phyloP scores from a whole-genome alignment of 2,329 filamentous ascomycete genomes.

The Neonectria ditissima region DNA sequence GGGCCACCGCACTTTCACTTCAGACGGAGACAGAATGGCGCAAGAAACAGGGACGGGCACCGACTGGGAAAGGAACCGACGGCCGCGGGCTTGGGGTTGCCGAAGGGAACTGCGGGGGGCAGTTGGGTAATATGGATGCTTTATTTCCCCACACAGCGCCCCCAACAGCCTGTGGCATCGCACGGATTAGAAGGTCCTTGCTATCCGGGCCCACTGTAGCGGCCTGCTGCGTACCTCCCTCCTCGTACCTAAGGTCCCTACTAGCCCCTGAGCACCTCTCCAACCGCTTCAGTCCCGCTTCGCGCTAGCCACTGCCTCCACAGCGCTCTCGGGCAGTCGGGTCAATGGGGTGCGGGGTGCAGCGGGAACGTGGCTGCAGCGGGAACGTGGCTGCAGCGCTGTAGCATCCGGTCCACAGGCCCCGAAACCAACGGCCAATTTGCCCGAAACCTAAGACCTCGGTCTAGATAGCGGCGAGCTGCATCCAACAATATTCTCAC shows the following conservation, averaged over 20 bases:
- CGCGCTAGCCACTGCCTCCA: constrained; percentile 11
- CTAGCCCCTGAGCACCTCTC: background rate
- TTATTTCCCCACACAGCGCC: constrained; percentile 25
- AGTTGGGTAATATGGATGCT: background rate
- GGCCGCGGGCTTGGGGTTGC: background rate
- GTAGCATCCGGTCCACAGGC: background rate
- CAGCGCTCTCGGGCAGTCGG: constrained; percentile 40
- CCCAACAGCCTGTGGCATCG: constrained; percentile 36
- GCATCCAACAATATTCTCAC: background rate
- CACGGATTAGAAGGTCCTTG: constrained; percentile 34
- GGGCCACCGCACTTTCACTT: background rate
- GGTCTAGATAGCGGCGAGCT: constrained; percentile 28
- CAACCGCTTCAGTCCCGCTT: constrained; percentile 9
- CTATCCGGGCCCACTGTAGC: constrained; percentile 10
- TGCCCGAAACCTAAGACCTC: constrained; percentile 23
- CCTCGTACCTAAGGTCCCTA: background rate
- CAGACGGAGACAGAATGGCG: background rate
- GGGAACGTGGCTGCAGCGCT: background rate
- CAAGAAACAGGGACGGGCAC: constrained; percentile 1
- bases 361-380: background rate
- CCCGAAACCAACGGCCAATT: background rate
- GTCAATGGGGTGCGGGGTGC: constrained; percentile 42
- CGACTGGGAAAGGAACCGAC: constrained; percentile 24
- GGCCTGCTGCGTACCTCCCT: background rate
- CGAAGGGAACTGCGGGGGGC: constrained; percentile 29